Base-by-base conservation (phyloP, 257 asterid species). In the Prunella vulgaris region DNA sequence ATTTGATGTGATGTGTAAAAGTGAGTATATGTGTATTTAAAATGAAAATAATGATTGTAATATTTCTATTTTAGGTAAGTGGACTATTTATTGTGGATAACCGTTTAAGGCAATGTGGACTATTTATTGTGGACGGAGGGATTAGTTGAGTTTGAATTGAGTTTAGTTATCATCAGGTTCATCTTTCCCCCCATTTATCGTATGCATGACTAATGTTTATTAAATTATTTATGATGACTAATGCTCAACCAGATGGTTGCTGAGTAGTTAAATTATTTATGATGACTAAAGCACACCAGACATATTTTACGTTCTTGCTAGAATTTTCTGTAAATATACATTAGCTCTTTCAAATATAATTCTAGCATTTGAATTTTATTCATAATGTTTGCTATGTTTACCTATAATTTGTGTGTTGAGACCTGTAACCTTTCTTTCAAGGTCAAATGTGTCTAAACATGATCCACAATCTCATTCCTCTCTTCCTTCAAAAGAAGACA, bases 401-500 rank as follows among this genome's bases (percentile, higher is more conserved):
- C 33, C 58, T 63, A 70, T 68, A 58, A 70, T 52, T 53, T 48
- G 44, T 64, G 60, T 6, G 7, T 70, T 56, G 51, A 46, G 37
- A 21, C 4, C 3, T 22, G 10, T 37, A 58, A 25, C 14, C 12
- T 27, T 15, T 18, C 27, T 52, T 52, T 21, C 3, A 64, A 63
- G n/a, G 61, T 20, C 14, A 18, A 72, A 65, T 49, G 87, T 90
- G 97, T 85, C 87, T 46, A 95, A 92, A 73, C 69, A 68, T 71
- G 95, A 91, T 61, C 81, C 86, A 40, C 88, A 77, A 25, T 20
- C 60, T 6, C 82, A 82, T 68, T 70, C 92, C 24, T 54, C 89
- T 62, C n/a, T n/a, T n/a, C 64, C 82, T 24, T 17, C 82, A 1
- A 84, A 77, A 80, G 96, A 82, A 52, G 97, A 89, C 68, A 84